Evolutionary conservation across 2,329 filamentous ascomycete species (phyloP).

Genomic region (Sporothrix inflata): DNA sequence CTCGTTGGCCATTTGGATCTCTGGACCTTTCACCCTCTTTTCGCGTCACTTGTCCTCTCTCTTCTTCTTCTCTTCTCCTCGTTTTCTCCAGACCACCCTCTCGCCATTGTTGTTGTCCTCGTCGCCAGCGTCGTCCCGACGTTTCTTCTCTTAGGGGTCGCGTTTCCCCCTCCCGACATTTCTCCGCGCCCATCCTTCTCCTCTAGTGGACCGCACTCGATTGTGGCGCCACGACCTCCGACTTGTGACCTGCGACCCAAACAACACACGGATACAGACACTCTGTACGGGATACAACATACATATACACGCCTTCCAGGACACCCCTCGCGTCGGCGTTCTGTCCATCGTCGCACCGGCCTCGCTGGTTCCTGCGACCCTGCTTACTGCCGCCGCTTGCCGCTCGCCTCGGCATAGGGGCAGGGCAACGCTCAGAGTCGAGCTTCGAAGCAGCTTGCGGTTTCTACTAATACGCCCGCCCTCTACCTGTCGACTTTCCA

Average conservation of each 20-base stretch:
- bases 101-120: not conserved
- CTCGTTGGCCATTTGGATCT: constrained; percentile 14
- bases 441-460: too few species aligned
- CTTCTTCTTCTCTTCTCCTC: not conserved
- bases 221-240: constrained; percentile 12
- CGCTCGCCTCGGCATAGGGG: constrained; percentile 11
- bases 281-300: not conserved
- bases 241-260: not conserved
- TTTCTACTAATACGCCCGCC: not conserved
- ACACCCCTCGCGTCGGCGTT: not conserved
- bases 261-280: not conserved
- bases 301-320: not conserved
- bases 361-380: not conserved
- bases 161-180: not conserved
- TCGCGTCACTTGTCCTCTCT: constrained; percentile 1
- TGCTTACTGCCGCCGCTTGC: constrained; percentile 19
- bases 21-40: not conserved
- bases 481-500: not conserved
- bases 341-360: not conserved
- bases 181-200: not conserved
- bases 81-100: not conserved
- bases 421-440: not conserved
- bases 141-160: not conserved
- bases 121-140: not conserved
- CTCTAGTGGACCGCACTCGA: not conserved